Conservation (phyloP, 805 yeast genomes). For the Saccharomycopsis capsularis region DNA sequence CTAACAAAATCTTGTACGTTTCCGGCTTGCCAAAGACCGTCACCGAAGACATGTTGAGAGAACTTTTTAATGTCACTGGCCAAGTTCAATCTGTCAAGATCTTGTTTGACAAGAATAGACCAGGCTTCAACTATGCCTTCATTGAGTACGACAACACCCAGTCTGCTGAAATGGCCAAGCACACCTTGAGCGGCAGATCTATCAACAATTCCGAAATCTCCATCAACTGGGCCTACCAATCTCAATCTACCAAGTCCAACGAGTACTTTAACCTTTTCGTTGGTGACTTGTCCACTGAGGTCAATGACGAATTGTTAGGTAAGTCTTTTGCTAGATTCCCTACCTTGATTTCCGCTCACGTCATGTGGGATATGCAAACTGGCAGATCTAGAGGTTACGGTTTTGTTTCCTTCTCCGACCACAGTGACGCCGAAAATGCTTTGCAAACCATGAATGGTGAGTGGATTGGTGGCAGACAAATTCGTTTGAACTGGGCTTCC, state of each 20-base stretch:
- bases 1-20: constrained; percentile 67
- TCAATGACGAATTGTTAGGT: constrained; percentile 66
- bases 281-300: constrained; percentile 78
- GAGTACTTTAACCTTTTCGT: constrained; percentile 71
- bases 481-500: constrained; percentile 86
- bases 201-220: constrained; percentile 50
- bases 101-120: constrained; percentile 65
- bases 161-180: constrained; percentile 57
- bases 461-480: constrained; percentile 62
- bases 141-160: constrained; percentile 58
- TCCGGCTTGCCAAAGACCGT: constrained; percentile 64
- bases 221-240: constrained; percentile 80
- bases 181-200: constrained; percentile 50
- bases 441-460: constrained; percentile 68
- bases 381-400: constrained; percentile 91
- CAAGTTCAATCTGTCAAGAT: constrained; percentile 60
- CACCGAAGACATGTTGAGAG: constrained; percentile 54
- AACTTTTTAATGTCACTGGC: constrained; percentile 56
- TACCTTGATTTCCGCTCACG: constrained; percentile 74
- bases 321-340: constrained; percentile 49
- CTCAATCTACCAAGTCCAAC: constrained; percentile 54
- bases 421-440: constrained; percentile 68
- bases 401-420: constrained; percentile 67
- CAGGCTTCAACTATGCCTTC: constrained; percentile 76
- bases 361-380: constrained; percentile 96